These are phyloP conservation scores for Pythium insidiosum DNA, from an alignment of 352 stramenopile genomes.

Conservation along the genomic window DNA sequence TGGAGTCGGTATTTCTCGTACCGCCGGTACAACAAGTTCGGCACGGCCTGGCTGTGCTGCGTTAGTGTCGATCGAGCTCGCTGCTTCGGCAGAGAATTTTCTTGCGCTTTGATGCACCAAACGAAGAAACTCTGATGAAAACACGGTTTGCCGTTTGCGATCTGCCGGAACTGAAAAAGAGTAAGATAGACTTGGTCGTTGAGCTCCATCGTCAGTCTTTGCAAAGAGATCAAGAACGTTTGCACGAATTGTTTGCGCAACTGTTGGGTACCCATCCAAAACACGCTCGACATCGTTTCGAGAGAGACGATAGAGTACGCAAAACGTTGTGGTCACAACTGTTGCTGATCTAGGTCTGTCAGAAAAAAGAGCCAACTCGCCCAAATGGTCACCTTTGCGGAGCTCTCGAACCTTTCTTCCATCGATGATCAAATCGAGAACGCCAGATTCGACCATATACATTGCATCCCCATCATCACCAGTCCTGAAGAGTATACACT, in stretches of 20 bases:
- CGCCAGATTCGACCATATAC: constrained; percentile 38
- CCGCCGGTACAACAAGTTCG: too few species aligned
- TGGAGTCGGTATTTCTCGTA: too few species aligned
- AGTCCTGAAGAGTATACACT: constrained; percentile 25
- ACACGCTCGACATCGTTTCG: constrained; percentile 58
- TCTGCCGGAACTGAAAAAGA: not conserved
- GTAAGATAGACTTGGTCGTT: not conserved
- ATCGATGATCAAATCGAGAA: constrained; percentile 28
- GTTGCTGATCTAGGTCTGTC: constrained; percentile 44
- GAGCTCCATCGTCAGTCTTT: constrained; percentile 9
- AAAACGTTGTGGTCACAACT: constrained; percentile 60
- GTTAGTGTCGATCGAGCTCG: too few species aligned
- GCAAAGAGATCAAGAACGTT: constrained; percentile 19
- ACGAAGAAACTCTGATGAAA: too few species aligned
- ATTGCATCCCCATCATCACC: constrained; percentile 37
- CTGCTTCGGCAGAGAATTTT: too few species aligned
- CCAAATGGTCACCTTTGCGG: constrained; percentile 22
- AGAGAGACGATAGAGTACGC: constrained; percentile 59
- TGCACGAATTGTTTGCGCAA: constrained; percentile 22
- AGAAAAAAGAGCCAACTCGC: constrained; percentile 57
- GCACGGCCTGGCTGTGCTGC: too few species aligned
- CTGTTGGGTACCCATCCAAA: constrained; percentile 43
- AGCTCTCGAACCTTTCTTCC: constrained; percentile 25
- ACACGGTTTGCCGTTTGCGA: too few species aligned
- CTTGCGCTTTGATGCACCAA: too few species aligned